Base-by-base conservation (phyloP, 495 filamentous ascomycete genomes). In the Penicillium arizonense region DNA sequence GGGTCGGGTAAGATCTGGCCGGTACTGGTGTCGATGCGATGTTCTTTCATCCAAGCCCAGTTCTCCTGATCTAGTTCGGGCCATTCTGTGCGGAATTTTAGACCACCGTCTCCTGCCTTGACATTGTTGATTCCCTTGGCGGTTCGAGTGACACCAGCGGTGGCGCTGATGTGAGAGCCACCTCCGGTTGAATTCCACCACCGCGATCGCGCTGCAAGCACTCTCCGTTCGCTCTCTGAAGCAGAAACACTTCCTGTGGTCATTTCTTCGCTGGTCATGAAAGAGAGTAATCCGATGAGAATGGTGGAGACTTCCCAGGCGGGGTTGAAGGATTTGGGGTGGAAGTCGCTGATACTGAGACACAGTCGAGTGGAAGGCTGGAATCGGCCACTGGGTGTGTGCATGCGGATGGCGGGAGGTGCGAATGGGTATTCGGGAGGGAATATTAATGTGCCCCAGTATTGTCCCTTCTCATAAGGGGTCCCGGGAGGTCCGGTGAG, bases 201-300 rank as follows among this genome's bases (percentile, higher is more conserved):
- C 39, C 89, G 74, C 3, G 88, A 89, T 44, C 90, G 81, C 9
- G 81, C 81, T 1, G 94, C 91, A 20, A 88, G 83, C 56, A 86
- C 81, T 66, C 84, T 86, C 30, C 94, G 83, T 74, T 97, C 91
- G 12, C 79, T 70, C 36, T 92, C 87, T 7, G 83, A 83, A 6
- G 86, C 89, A 32, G 84, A 84, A n/a, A 98, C 83, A 36, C 85
- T 90, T 4, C 94, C 94, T 1, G 95, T 97, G 1, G 94, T 98
- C 92, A 97, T 97, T 73, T 98, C 94, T 63, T 98, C 93, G 53
- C 87, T 90, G 3, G 93, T 97, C 94, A 98, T 98, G 70, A 98
- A 98, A 36, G 87, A 91, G 50, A 97, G 78, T 14, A 98, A 77
- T 35, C 94, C 94, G 53, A 96, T 96, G 16, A 98, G 77, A 59